Evolutionary conservation across 345 rosid genomes (phyloP).

Genomic region (Anacardium occidentale): DNA sequence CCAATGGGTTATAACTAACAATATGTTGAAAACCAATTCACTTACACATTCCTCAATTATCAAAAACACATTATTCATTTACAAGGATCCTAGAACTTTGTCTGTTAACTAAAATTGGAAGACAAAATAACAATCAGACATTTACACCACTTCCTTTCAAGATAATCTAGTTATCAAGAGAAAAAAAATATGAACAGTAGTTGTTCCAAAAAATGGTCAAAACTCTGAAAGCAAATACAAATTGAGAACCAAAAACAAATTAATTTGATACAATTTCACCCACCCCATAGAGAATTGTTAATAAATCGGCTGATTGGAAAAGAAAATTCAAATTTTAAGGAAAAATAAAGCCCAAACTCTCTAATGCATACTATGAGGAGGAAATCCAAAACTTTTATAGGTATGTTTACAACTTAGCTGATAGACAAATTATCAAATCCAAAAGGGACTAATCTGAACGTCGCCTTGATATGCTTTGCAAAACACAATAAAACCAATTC

Average conservation of each 20-base stretch:
- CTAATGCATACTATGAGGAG: no score
- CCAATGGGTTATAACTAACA: conserved; percentile 78
- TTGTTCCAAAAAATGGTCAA: not conserved
- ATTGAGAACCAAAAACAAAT: not conserved
- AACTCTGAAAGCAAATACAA: not conserved
- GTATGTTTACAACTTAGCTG: no score
- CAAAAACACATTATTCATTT: not conserved
- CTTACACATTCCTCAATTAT: not conserved
- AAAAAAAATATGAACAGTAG: no score
- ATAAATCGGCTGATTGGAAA: not conserved
- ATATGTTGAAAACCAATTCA: not conserved
- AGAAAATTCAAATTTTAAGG: not conserved
- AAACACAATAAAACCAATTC: no score
- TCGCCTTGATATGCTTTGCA: no score
- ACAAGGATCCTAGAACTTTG: not conserved
- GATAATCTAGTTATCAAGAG: not conserved
- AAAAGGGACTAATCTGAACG: no score
- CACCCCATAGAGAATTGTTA: not conserved
- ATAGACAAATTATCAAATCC: no score
- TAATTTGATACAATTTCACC: no score
- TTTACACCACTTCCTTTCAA: not conserved
- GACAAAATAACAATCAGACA: not conserved
- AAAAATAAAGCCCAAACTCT: no score
- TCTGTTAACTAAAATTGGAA: not conserved
- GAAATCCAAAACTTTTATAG: no score